A percentile compares a stretch with the other conserved stretches of the same genome.
Conservation (phyloP, 2,329 filamentous ascomycete species). For the Ascosphaera acerosa region DNA sequence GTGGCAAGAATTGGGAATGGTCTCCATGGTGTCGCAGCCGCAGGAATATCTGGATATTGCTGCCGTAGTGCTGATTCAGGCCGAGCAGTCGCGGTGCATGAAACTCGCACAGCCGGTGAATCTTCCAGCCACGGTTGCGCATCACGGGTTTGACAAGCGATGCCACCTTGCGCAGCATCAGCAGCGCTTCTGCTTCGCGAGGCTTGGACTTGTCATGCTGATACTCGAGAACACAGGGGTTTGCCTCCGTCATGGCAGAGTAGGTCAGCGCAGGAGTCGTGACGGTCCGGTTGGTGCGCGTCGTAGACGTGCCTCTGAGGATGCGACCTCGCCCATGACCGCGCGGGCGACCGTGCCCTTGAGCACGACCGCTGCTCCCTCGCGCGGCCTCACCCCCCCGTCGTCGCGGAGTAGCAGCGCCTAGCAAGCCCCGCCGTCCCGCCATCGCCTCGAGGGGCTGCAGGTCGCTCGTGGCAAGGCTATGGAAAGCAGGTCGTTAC, state of each 20-base stretch:
- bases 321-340: too few species aligned
- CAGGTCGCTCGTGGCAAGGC: too few species aligned
- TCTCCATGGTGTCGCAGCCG: conserved; percentile 56
- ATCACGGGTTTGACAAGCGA: conserved; percentile 89
- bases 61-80: conserved; percentile 52
- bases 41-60: conserved; percentile 43
- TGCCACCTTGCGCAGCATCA: conserved; percentile 51
- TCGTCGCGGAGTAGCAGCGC: too few species aligned
- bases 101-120: conserved; percentile 61
- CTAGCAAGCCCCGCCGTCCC: too few species aligned
- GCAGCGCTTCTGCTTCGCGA: conserved; percentile 25
- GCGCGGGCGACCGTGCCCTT: too few species aligned
- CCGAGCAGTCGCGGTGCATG: conserved; percentile 56
- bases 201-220: conserved; percentile 26
- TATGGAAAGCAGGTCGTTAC: too few species aligned
- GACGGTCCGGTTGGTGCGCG: not conserved
- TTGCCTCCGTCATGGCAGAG: conserved; percentile 15
- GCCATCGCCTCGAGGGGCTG: too few species aligned
- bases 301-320: too few species aligned
- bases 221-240: conserved; percentile 25
- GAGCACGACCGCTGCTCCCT: too few species aligned
- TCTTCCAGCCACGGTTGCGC: conserved; percentile 59
- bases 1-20: conserved; percentile 47
- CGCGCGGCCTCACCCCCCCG: too few species aligned
- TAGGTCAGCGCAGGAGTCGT: conserved; percentile 6